A percentile compares a stretch with the other conserved stretches of the same genome.
These are phyloP conservation scores for Quercus phellos DNA, from an alignment of 331 rosid genomes.

Conservation along the genomic window DNA sequence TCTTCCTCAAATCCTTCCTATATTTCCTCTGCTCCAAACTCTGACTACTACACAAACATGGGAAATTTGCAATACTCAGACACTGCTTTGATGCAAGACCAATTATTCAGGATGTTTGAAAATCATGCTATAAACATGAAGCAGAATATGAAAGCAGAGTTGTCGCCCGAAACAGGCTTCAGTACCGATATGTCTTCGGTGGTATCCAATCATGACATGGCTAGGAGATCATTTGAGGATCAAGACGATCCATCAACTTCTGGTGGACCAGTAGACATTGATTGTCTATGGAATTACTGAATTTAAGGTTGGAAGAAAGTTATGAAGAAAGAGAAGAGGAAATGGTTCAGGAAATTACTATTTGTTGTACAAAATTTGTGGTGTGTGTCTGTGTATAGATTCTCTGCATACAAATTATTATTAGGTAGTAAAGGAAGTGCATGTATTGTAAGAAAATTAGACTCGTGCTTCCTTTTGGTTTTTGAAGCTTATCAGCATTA, in stretches of 20 bases:
- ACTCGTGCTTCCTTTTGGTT: background rate
- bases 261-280: conserved; percentile 37
- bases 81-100: conserved; percentile 28
- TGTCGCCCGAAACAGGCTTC: conserved; percentile 20
- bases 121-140: conserved; percentile 24
- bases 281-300: conserved; percentile 51
- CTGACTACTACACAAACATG: conserved; percentile 16
- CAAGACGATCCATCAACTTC: conserved; percentile 44
- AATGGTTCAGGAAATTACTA: background rate
- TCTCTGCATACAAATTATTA: background rate
- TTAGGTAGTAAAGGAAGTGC: background rate
- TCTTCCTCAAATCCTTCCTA: conserved; percentile 26
- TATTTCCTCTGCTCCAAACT: conserved; percentile 28
- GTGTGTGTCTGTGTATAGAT: conserved; percentile 16
- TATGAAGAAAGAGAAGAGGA: background rate
- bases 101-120: conserved; percentile 38
- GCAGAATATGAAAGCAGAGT: conserved; percentile 18
- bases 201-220: conserved; percentile 35
- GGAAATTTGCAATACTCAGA: conserved; percentile 30
- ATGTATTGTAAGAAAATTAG: conserved; percentile 4
- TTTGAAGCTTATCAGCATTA: background rate
- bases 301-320: background rate
- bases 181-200: conserved; percentile 36
- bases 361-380: background rate
- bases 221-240: conserved; percentile 24